Conservation (phyloP, 148 eudicot genomes). For the Cornus controversa region DNA sequence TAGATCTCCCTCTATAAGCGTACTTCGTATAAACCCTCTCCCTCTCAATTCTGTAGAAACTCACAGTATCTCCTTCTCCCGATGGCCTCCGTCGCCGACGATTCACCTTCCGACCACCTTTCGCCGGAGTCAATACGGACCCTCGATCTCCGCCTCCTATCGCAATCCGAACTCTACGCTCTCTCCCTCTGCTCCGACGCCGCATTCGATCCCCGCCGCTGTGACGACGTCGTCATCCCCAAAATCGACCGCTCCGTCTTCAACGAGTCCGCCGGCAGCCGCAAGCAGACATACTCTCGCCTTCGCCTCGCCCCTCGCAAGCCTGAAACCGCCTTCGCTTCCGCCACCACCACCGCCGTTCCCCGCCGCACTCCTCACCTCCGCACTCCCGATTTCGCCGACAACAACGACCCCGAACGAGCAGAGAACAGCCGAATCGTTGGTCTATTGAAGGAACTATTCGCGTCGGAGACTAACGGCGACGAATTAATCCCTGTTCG, state of each 20-base stretch:
- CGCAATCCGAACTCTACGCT: constrained; percentile 77
- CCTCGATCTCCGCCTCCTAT: constrained; percentile 74
- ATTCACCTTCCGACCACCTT: constrained; percentile 32
- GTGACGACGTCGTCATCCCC: constrained; percentile 76
- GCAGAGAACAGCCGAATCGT: constrained; percentile 57
- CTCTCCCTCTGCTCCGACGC: constrained; percentile 62
- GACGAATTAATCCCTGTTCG: constrained; percentile 36
- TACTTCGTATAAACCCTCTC: background rate
- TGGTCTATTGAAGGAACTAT: constrained; percentile 49
- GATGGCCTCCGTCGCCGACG: constrained; percentile 35
- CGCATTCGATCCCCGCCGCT: constrained; percentile 47
- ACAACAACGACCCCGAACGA: constrained; percentile 37
- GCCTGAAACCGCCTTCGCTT: constrained; percentile 21
- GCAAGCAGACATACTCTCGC: constrained; percentile 90
- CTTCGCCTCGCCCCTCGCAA: constrained; percentile 70
- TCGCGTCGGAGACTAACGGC: constrained; percentile 15
- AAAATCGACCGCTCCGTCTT: constrained; percentile 81
- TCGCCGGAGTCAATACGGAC: constrained; percentile 50
- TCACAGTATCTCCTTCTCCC: constrained; percentile 19
- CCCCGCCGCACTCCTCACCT: constrained; percentile 34
- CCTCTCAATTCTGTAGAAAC: background rate
- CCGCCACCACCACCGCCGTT: constrained; percentile 7
- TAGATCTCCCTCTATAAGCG: background rate
- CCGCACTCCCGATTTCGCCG: constrained; percentile 14
- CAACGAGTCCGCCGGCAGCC: constrained; percentile 91